Base-by-base conservation (phyloP, 306 rosid genomes). In the Begonia loranthoides region DNA sequence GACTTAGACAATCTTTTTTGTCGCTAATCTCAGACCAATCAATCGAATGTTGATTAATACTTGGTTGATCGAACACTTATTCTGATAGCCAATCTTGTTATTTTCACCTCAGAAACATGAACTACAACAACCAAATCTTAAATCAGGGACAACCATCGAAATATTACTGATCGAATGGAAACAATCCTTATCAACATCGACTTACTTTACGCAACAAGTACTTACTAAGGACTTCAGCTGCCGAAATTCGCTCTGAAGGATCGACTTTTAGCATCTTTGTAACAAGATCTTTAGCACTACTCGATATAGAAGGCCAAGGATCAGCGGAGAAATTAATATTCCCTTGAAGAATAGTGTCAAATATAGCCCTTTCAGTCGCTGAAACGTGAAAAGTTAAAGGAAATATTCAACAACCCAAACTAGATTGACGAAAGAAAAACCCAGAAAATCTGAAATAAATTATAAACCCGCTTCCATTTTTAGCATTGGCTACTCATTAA, bases 231-330 rank as follows among this genome's bases (percentile, higher is more conserved):
- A 83, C 95, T 13, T 82, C 85, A 61, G 13, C 62, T 17, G 97
- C 85, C 41, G 87, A 56, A 64, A 82, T 83, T 17, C 97, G 81
- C 56, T 85, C 92, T 63, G 78, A 85, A 40, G 82, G 74, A 67
- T 78, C 83, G 41, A 79, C 76, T 17, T 69, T 64, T 40, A 90
- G 73, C 92, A 90, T 82, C 69, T 80, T 90, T 73, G 71, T 80
- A 49, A 90, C 84, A 64, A 90, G 84, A 76, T 90, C 97, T 68
- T 80, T 85, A 14, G 95, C 97, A 61, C 87, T 76, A 45, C 73
- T 74, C 15, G 97, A 90, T 72, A 85, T 74, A 41, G 97, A 85
- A 62, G 95, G 92, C 97, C 97, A 90, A 17, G 97, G 97, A 28
- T 85, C 81, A 14, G 95, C 82, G 7, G 72, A 52, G 41, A 90